These are phyloP conservation scores for Loxodes magnus DNA, from an alignment of 73 alveolate genomes.

Conservation along the genomic window DNA sequence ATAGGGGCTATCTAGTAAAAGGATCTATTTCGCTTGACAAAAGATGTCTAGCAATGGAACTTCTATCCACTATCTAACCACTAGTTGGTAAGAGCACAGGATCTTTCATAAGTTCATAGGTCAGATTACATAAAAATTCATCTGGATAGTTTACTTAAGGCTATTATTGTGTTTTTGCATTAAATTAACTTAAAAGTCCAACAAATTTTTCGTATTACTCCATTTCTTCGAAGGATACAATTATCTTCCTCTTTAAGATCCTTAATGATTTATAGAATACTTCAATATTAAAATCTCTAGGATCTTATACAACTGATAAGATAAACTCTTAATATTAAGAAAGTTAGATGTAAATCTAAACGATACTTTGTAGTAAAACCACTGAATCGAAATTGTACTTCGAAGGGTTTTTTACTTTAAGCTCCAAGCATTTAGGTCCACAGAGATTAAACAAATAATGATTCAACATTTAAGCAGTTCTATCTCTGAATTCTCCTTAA, in stretches of 20 bases:
- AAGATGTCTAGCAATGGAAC: conserved; percentile 42
- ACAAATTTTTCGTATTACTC: conserved; percentile 27
- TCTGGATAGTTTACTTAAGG: conserved; percentile 42
- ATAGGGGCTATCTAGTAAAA: conserved; percentile 17
- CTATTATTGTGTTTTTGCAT: conserved; percentile 6
- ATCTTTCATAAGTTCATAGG: conserved; percentile 37
- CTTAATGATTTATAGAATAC: conserved; percentile 30
- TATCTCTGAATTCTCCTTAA: conserved; percentile 37
- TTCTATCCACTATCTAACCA: conserved; percentile 38
- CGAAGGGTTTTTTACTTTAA: conserved; percentile 32
- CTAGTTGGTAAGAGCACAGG: conserved; percentile 60
- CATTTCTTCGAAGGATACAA: conserved; percentile 8
- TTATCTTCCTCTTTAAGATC: conserved; percentile 21
- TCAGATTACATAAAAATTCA: conserved; percentile 42
- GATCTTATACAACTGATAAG: conserved; percentile 39
- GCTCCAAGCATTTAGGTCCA: conserved; percentile 27
- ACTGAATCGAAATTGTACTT: conserved; percentile 25
- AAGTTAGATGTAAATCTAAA: conserved; percentile 23
- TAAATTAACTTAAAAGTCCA: conserved; percentile 15
- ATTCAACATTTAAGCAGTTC: conserved; percentile 46
- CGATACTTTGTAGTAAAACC: conserved; percentile 19
- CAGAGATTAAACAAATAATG: conserved; percentile 27
- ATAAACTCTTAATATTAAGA: conserved; percentile 30
- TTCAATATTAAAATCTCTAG: conserved; percentile 33
- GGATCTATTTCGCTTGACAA: conserved; percentile 23